Evolutionary conservation across 805 yeast genomes (phyloP).

Genomic region (Schwanniomyces sp.): DNA sequence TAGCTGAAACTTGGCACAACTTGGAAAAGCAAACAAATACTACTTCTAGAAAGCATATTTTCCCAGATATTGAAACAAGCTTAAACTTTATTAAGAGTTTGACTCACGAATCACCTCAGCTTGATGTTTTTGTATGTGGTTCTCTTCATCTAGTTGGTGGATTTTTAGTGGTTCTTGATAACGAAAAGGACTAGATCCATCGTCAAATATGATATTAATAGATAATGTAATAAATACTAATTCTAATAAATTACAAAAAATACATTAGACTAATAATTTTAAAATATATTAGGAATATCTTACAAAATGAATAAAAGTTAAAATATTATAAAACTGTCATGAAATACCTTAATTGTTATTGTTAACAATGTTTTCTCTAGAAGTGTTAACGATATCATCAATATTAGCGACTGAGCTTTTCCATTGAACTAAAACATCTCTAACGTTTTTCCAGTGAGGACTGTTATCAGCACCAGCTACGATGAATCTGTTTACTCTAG

Average conservation of each 20-base stretch:
- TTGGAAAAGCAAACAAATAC: slow-evolving; percentile 26
- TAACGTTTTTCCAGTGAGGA: slow-evolving; percentile 39
- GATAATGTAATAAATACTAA: neutral
- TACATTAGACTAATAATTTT: neutral
- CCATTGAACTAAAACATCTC: slow-evolving; percentile 37
- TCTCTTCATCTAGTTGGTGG: slow-evolving; percentile 96
- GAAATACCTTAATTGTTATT: slow-evolving; percentile 10
- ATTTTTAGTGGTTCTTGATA: slow-evolving; percentile 77
- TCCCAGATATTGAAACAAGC: slow-evolving; percentile 75
- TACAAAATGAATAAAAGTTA: slow-evolving; percentile 3
- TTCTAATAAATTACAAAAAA: neutral
- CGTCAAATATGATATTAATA: neutral
- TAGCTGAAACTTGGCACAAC: slow-evolving; percentile 68
- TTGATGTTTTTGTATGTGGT: slow-evolving; percentile 89
- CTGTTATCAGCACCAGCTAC: slow-evolving; percentile 36
- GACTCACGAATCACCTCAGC: slow-evolving; percentile 31
- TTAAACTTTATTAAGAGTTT: slow-evolving; percentile 52
- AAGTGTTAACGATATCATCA: slow-evolving; percentile 38
- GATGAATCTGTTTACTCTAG: slow-evolving; percentile 40
- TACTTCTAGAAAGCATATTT: slow-evolving; percentile 47
- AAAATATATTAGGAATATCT: neutral
- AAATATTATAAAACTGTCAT: slow-evolving; percentile 4
- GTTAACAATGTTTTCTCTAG: slow-evolving; percentile 44
- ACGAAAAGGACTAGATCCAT: slow-evolving; percentile 23
- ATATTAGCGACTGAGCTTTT: slow-evolving; percentile 40